Percentiles rank a stretch among this genome's conserved stretches.
Conservation (phyloP, 345 rosid species). For the Citrus glauca region DNA sequence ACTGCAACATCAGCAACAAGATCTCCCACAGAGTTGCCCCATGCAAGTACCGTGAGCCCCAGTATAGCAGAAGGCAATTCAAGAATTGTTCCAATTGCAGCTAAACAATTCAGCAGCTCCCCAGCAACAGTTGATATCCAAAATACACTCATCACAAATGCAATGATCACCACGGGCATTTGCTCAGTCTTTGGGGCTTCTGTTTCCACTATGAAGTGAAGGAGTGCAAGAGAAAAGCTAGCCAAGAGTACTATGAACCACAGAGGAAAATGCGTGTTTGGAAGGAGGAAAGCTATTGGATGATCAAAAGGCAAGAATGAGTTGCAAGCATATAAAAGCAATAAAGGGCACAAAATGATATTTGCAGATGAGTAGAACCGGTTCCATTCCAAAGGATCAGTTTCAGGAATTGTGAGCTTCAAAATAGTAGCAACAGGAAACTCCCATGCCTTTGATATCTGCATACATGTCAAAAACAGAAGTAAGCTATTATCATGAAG, state of each 20-base stretch:
- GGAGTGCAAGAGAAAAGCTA: slow-evolving; percentile 65
- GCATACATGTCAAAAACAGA: slow-evolving; percentile 20
- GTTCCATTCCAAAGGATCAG: slow-evolving; percentile 78
- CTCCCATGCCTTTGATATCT: slow-evolving; percentile 77
- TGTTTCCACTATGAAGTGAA: slow-evolving; percentile 71
- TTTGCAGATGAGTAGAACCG: slow-evolving; percentile 72
- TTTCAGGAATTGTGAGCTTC: slow-evolving; percentile 77
- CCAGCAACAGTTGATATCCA: slow-evolving; percentile 98
- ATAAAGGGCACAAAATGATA: slow-evolving; percentile 74
- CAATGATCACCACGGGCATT: slow-evolving; percentile 53
- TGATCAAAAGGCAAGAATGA: slow-evolving; percentile 78
- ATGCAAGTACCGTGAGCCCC: slow-evolving; percentile 90
- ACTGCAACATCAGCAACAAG: slow-evolving; percentile 96
- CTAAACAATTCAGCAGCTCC: slow-evolving; percentile 83
- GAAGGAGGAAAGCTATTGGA: slow-evolving; percentile 70
- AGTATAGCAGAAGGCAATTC: slow-evolving; percentile 78
- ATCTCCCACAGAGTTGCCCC: slow-evolving; percentile 99
- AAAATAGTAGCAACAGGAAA: slow-evolving; percentile 62
- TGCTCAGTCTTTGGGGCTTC: slow-evolving; percentile 89
- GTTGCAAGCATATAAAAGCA: slow-evolving; percentile 73
- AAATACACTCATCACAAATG: slow-evolving; percentile 89
- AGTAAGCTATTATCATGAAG: background rate
- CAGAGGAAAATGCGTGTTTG: slow-evolving; percentile 71
- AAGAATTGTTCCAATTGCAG: slow-evolving; percentile 73
- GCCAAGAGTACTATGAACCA: slow-evolving; percentile 71